Base-by-base conservation (phyloP, 2,329 filamentous ascomycete genomes). In the Aspergillus unguis region DNA sequence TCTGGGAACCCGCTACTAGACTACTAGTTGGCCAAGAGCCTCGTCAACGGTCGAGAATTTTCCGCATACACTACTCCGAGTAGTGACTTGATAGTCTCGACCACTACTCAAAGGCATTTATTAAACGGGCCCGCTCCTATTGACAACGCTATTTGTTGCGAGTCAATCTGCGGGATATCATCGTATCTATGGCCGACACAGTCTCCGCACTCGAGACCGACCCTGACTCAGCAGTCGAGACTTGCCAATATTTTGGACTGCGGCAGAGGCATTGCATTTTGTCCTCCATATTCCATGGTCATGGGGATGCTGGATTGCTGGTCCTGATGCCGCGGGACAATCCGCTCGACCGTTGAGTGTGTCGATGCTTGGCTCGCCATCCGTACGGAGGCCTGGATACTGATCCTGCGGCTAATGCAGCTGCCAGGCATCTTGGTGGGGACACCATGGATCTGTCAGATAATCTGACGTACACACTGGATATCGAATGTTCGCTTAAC, bases 181-280 rank as follows among this genome's bases (percentile, higher is more conserved):
- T 44, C 17, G 17, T 17, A 17, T 17, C 17, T 17, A 17, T 17
- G 17, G 17, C 17, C 17, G 40, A 44, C 40, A 44, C 48, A 38
- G 40, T 50, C 48, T 50, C 48, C 48, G 48, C 41, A 50, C 32
- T 32, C 36, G 40, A 17, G 26, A 37, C 17, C 23, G 8, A 28
- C 36, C 32, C 50, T 48, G 38, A 52, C 41, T 52, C 50, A 44
- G 44, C 50, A 48, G 44, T 52, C 50, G 28, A 23, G 44, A 36
- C 33, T 27, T 26, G 7, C 31, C 9, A 26, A 26, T 8, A 3
- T 6, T 17, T 31, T 23, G 27, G 41, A 7, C 17, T n/a, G 25
- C 10, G 23, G 17, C 5, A 29, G 23, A 26, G 17, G 5, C 36
- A 17, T 17, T 17, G 17, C 17, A 33, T 26, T 54, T 56, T 48